Percentiles rank a stretch among this genome's conserved stretches.
phyloP scores from a whole-genome alignment of 2,329 filamentous ascomycete genomes.

The Trichoderma aggressivum region DNA sequence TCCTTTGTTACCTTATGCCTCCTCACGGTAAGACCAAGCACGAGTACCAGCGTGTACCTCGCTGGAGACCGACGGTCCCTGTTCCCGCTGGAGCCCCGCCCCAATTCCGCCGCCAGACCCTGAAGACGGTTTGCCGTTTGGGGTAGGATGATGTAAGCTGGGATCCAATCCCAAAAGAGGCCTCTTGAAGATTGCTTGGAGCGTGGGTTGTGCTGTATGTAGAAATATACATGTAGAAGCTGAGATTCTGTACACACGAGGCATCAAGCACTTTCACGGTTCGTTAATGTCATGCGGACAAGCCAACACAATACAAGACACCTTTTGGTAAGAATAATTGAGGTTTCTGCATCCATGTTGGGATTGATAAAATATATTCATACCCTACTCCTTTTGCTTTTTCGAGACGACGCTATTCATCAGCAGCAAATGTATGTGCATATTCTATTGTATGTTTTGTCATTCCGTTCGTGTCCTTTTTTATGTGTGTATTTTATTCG shows the following conservation, averaged over 20 bases:
- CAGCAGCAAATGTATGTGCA: neutral
- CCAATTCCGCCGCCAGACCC: constrained; percentile 9
- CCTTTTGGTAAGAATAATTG: too few species aligned
- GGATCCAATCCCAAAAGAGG: neutral
- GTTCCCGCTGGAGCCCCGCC: constrained; percentile 9
- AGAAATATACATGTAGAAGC: neutral
- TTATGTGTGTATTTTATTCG: neutral
- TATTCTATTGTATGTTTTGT: neutral
- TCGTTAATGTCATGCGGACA: neutral
- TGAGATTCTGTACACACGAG: neutral
- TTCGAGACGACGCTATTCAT: neutral
- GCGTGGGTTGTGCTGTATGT: neutral
- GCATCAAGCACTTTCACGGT: neutral
- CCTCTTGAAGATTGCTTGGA: neutral
- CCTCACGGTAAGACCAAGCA: neutral
- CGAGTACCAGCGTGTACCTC: neutral
- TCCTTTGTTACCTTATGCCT: neutral
- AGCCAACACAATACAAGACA: too few species aligned
- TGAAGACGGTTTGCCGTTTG: neutral
- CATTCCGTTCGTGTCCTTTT: neutral
- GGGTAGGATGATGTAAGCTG: neutral
- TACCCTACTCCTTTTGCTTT: neutral
- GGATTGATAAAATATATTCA: neutral
- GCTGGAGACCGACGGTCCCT: neutral
- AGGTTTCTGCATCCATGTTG: neutral